These are phyloP conservation scores for Fusarium burgessii DNA, from an alignment of 2,329 filamentous ascomycete species.

Conservation along the genomic window DNA sequence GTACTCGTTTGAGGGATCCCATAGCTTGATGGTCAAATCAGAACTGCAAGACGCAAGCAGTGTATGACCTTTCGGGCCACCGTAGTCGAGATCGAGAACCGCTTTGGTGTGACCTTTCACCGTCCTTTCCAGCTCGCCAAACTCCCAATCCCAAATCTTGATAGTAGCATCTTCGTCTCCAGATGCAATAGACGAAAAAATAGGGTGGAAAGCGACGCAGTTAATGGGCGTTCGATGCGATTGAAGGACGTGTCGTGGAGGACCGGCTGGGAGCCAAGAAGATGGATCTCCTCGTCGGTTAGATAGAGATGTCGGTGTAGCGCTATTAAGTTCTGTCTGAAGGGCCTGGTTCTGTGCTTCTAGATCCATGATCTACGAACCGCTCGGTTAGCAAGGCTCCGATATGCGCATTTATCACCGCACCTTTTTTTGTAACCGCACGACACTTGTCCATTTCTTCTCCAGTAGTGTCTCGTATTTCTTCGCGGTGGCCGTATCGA, in stretches of 20 bases:
- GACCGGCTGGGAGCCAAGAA: slow-evolving; percentile 87
- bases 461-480: slow-evolving; percentile 95
- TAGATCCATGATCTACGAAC: slow-evolving; percentile 85
- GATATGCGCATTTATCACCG: slow-evolving; percentile 26
- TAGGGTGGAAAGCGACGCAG: slow-evolving; percentile 90
- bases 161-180: slow-evolving; percentile 94
- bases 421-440: slow-evolving; percentile 95
- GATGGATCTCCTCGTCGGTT: slow-evolving; percentile 75
- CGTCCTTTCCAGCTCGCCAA: slow-evolving; percentile 89
- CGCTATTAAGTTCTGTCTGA: slow-evolving; percentile 86
- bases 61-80: slow-evolving; percentile 76
- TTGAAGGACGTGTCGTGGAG: slow-evolving; percentile 83
- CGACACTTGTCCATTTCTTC: slow-evolving; percentile 98
- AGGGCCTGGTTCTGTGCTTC: slow-evolving; percentile 79
- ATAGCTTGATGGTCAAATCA: slow-evolving; percentile 93
- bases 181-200: slow-evolving; percentile 90
- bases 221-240: slow-evolving; percentile 78
- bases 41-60: slow-evolving; percentile 77
- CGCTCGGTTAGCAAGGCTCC: slow-evolving; percentile 11
- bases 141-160: slow-evolving; percentile 97
- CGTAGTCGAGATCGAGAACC: slow-evolving; percentile 90
- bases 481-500: slow-evolving; percentile 85
- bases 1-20: slow-evolving; percentile 93
- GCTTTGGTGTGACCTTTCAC: slow-evolving; percentile 93
- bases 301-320: slow-evolving; percentile 80